Evolutionary conservation across 2,329 filamentous ascomycete genomes (phyloP).

Genomic region (Hymenoscyphus scutula): DNA sequence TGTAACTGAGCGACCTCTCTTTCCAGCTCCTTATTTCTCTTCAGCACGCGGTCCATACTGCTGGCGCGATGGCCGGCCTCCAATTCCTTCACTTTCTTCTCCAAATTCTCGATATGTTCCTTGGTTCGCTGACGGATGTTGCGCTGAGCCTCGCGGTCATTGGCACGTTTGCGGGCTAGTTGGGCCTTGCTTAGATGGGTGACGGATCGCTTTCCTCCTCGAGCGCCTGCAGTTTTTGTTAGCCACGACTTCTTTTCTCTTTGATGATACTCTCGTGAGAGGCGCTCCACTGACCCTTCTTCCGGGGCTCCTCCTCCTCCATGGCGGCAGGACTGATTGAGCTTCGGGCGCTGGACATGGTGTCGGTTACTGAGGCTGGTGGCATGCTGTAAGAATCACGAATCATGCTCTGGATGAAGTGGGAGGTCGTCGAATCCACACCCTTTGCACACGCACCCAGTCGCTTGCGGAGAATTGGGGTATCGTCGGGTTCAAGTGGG

Average conservation of each 20-base stretch:
- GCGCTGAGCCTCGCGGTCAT: conserved; percentile 86
- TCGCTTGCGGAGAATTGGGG: conserved; percentile 4
- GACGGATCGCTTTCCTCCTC: conserved; percentile 67
- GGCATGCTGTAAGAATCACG: conserved; percentile 14
- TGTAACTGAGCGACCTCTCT: conserved; percentile 31
- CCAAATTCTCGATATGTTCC: conserved; percentile 62
- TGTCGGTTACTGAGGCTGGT: conserved; percentile 12
- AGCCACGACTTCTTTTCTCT: conserved; percentile 3
- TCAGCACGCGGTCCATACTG: conserved; percentile 46
- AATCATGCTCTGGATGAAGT: conserved; percentile 8
- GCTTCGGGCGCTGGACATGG: conserved; percentile 18
- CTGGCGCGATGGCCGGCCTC: conserved; percentile 27
- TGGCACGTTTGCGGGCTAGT: conserved; percentile 83
- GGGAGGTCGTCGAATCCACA: not conserved
- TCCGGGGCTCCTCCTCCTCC: conserved; percentile 22
- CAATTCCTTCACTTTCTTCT: conserved; percentile 34
- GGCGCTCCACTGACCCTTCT: conserved; percentile 17
- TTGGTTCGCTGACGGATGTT: conserved; percentile 85
- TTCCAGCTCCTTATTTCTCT: conserved; percentile 34
- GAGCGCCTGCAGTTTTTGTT: conserved; percentile 24
- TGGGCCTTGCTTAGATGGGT: conserved; percentile 86
- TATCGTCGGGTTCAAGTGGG: conserved; percentile 2
- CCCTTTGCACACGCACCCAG: not conserved
- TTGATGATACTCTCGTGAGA: not conserved
- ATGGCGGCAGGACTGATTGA: conserved; percentile 16